Evolutionary conservation across 2,329 filamentous ascomycete species (phyloP), one percentile per base, ranked within the genome.

Genomic region (Ophiocordyceps polyrhachis-furcata): DNA sequence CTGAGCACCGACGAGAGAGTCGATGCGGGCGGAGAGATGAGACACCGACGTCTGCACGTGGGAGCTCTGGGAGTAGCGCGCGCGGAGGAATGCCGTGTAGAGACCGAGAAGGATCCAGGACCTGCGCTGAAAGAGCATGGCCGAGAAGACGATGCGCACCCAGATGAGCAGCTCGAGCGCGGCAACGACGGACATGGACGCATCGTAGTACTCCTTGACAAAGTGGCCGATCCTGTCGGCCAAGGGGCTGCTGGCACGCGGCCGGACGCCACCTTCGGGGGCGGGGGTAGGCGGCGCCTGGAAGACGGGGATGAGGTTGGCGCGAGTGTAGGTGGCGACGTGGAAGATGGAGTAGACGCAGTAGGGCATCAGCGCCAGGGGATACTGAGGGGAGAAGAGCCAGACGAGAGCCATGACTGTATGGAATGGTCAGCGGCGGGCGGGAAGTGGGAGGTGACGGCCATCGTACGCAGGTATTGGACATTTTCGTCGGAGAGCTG

Each of bases 341-440:
- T 98, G 91, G 79, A 98, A 98, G 64, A 96, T 66, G 47, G 89
- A 96, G 76, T 96, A 98, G 64, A 98, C 85, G 55, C 79, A 81
- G 69, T 94, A 98, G 25, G 91, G 91, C 46, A 95, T 76, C 56
- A 98, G 76, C 46, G 91, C 91, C 55, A 95, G 73, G 35, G 86
- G 80, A 56, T 93, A 82, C 68, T 95, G 88, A 54, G 84, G 83
- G 49, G 81, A 79, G 65, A 89, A 81, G 55, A 98, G 83, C 91
- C 91, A 98, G 56, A 96, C 76, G 49, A 96, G 73, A 46, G 88
- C 87, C 83, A 96, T 88, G 55, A 77, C 88, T 93, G 57, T 46
- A 28, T 7, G 29, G 38, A 7, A 11, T 13, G 14, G n/a, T 38
- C 35, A 17, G 11, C 35, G 32, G 46, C 54, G 46, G 54, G 53